Percentiles rank a stretch among this genome's conserved stretches.
phyloP scores from a whole-genome alignment of 2,329 filamentous ascomycete species.

The Akanthomyces uredinophilus region DNA sequence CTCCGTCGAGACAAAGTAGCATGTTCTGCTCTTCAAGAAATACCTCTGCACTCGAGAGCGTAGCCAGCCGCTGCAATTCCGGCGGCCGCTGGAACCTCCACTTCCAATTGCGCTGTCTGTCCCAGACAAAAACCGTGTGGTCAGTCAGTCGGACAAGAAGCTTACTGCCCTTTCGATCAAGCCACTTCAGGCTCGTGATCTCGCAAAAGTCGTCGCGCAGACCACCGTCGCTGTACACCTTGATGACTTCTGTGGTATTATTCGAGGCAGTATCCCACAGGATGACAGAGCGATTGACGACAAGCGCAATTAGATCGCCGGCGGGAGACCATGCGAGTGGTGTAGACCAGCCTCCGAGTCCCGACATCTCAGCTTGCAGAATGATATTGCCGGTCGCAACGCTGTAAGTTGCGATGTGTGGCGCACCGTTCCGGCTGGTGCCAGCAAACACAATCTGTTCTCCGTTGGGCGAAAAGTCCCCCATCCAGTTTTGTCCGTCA shows the following conservation, averaged over 20 bases:
- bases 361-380: neutral
- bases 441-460: conserved; percentile 9
- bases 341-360: neutral
- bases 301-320: neutral
- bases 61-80: neutral
- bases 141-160: conserved; percentile 7
- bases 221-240: conserved; percentile 1
- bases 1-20: conserved; percentile 6
- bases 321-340: conserved; percentile 5
- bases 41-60: neutral
- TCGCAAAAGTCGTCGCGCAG: conserved; percentile 3
- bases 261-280: conserved; percentile 2
- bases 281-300: neutral
- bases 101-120: conserved; percentile 1
- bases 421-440: neutral
- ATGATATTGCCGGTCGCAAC: conserved; percentile 1
- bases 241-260: neutral
- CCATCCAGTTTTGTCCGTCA: conserved; percentile 4
- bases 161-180: neutral
- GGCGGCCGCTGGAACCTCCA: conserved; percentile 5
- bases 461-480: conserved; percentile 8
- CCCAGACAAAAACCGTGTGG: conserved; percentile 2
- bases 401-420: neutral
- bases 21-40: conserved; percentile 4
- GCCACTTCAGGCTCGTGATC: conserved; percentile 5